These are phyloP conservation scores for Penicillium paxilli DNA, from an alignment of 495 filamentous ascomycete species.

Conservation along the genomic window DNA sequence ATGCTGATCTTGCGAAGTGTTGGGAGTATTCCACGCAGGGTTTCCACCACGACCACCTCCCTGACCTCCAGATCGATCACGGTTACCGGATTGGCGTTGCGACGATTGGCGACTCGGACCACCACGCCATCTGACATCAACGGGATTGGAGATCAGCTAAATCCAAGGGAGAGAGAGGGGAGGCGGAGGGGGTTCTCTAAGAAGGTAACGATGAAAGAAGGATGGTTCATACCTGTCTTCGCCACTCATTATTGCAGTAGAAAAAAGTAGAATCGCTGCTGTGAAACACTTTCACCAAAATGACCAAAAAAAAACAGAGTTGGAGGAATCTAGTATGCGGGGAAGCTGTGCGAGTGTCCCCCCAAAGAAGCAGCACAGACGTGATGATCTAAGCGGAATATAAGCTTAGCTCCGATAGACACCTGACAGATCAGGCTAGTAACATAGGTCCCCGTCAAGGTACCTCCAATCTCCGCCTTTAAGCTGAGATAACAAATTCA, in stretches of 20 bases:
- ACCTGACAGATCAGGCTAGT: too few species aligned
- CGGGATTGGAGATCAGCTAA: slow-evolving; percentile 6
- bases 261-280: not conserved
- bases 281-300: not conserved
- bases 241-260: slow-evolving; percentile 34
- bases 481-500: too few species aligned
- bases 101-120: slow-evolving; percentile 43
- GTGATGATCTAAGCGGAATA: too few species aligned
- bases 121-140: slow-evolving; percentile 39
- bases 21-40: slow-evolving; percentile 28
- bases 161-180: not conserved
- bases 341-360: slow-evolving; percentile 21
- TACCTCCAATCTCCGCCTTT: slow-evolving; percentile 36
- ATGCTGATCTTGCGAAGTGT: slow-evolving; percentile 40
- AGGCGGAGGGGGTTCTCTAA: not conserved
- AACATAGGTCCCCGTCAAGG: too few species aligned
- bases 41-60: slow-evolving; percentile 32
- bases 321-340: slow-evolving; percentile 21
- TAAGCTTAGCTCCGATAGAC: too few species aligned
- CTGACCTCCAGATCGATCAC: slow-evolving; percentile 22
- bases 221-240: slow-evolving; percentile 35
- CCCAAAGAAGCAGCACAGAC: too few species aligned
- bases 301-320: not conserved
- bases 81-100: slow-evolving; percentile 36
- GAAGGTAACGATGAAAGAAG: too few species aligned